Evolutionary conservation across 2,329 filamentous ascomycete species (phyloP).

Genomic region (Phaeosphaeriaceae sp.): DNA sequence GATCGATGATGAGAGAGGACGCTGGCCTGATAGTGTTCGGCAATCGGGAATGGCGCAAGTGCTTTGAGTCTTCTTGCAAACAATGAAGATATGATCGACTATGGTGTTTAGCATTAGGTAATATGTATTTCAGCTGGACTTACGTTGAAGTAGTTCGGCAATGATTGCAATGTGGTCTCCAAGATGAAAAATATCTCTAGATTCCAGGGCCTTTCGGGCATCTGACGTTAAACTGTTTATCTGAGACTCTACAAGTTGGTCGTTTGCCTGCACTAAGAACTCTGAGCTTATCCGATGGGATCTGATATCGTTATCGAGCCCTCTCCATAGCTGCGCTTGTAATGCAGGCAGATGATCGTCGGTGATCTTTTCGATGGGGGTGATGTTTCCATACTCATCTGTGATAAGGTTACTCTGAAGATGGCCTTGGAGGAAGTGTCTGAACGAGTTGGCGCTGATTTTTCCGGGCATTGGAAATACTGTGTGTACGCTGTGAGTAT

Average conservation of each 20-base stretch:
- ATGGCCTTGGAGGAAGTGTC: constrained; percentile 1
- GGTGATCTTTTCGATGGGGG: constrained; percentile 1
- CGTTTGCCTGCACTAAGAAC: too few species aligned
- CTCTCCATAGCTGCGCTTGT: constrained; percentile 15
- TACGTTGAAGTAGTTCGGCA: constrained; percentile 6
- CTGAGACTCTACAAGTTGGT: not conserved
- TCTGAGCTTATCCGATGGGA: too few species aligned
- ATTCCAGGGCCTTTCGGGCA: not conserved
- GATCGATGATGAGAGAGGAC: not conserved
- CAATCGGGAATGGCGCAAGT: constrained; percentile 7
- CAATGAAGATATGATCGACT: constrained; percentile 11
- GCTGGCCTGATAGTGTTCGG: not conserved
- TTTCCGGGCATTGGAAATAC: constrained; percentile 7
- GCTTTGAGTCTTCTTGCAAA: not conserved
- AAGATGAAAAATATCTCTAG: not conserved
- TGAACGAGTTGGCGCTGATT: constrained; percentile 6
- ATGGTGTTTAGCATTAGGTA: not conserved
- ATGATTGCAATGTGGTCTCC: constrained; percentile 7
- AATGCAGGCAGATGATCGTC: constrained; percentile 4
- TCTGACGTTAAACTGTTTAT: not conserved
- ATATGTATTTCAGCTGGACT: not conserved
- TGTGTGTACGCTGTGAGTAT: constrained; percentile 1
- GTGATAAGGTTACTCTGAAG: constrained; percentile 1
- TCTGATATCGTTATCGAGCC: not conserved
- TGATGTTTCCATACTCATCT: constrained; percentile 9